phyloP scores from a whole-genome alignment of 306 rosid species.

The Cucurbita moschata region DNA sequence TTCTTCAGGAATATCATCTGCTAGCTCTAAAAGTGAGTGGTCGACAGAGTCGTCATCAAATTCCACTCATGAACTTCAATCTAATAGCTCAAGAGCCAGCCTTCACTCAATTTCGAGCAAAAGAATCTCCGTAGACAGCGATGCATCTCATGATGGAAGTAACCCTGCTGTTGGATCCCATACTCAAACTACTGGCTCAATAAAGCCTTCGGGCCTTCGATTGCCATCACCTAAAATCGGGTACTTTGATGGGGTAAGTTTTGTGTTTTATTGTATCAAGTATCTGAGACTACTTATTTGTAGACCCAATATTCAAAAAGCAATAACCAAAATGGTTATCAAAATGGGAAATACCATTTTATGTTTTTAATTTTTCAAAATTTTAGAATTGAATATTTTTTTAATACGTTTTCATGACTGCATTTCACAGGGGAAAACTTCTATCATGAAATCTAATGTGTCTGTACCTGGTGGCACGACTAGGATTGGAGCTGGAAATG shows the following conservation, averaged over 20 bases:
- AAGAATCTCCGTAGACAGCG: slow-evolving; percentile 29
- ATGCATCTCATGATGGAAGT: slow-evolving; percentile 21
- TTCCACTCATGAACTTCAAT: slow-evolving; percentile 26
- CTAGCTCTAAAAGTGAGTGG: slow-evolving; percentile 83
- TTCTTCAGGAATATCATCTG: slow-evolving; percentile 58
- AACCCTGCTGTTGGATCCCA: slow-evolving; percentile 20
- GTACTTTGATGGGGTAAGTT: slow-evolving; percentile 87
- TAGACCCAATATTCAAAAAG: too few relatives aligned
- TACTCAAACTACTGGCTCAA: slow-evolving; percentile 17
- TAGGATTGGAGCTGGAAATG: slow-evolving; percentile 26
- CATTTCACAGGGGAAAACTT: slow-evolving; percentile 39
- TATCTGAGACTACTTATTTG: too few relatives aligned
- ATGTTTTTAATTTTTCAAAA: neutral
- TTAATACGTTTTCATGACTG: neutral
- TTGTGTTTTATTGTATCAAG: neutral
- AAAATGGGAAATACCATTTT: too few relatives aligned
- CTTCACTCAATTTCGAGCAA: slow-evolving; percentile 35
- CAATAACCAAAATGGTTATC: too few relatives aligned
- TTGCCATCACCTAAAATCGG: slow-evolving; percentile 29
- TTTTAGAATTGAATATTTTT: neutral
- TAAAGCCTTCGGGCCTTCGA: slow-evolving; percentile 36
- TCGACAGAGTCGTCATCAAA: slow-evolving; percentile 67
- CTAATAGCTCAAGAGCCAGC: slow-evolving; percentile 53
- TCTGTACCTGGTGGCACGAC: slow-evolving; percentile 33
- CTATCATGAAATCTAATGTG: slow-evolving; percentile 32